Evolutionary conservation across 1,284 basidiomycete species (phyloP).

Genomic region (Leccinum variabile): DNA sequence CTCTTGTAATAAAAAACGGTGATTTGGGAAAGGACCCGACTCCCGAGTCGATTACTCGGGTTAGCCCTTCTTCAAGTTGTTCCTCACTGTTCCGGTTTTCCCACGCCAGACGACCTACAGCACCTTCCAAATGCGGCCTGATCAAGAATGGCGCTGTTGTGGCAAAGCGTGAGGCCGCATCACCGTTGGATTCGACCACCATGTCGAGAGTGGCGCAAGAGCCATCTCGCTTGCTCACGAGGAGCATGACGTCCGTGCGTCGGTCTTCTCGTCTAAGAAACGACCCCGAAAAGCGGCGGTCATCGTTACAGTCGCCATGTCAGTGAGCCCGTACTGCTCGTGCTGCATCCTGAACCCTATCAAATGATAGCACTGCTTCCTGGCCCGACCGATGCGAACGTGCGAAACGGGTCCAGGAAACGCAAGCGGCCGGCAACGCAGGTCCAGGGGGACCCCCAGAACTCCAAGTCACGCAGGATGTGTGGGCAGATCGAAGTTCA

Average conservation of each 20-base stretch:
- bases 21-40: neutral
- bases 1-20: neutral
- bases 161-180: neutral
- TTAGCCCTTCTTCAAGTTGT: too few species aligned
- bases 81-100: conserved; percentile 8
- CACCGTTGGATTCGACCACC: conserved; percentile 11
- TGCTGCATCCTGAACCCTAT: conserved; percentile 3
- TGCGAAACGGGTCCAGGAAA: conserved; percentile 7
- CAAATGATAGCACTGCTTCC: conserved; percentile 11
- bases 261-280: conserved; percentile 28
- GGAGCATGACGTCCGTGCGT: conserved; percentile 25
- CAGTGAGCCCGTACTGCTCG: conserved; percentile 9
- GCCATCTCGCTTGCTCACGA: conserved; percentile 22
- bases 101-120: conserved; percentile 29
- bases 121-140: conserved; percentile 34
- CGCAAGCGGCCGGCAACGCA: conserved; percentile 7
- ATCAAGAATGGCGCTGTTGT: conserved; percentile 11
- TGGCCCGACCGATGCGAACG: neutral
- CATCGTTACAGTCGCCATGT: conserved; percentile 8
- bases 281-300: neutral
- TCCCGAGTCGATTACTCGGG: neutral
- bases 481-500: conserved; percentile 18
- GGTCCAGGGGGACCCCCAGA: neutral
- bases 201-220: conserved; percentile 20
- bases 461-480: conserved; percentile 11